Evolutionary conservation across 2,329 filamentous ascomycete genomes (phyloP).

Genomic region (Nemania serpens): DNA sequence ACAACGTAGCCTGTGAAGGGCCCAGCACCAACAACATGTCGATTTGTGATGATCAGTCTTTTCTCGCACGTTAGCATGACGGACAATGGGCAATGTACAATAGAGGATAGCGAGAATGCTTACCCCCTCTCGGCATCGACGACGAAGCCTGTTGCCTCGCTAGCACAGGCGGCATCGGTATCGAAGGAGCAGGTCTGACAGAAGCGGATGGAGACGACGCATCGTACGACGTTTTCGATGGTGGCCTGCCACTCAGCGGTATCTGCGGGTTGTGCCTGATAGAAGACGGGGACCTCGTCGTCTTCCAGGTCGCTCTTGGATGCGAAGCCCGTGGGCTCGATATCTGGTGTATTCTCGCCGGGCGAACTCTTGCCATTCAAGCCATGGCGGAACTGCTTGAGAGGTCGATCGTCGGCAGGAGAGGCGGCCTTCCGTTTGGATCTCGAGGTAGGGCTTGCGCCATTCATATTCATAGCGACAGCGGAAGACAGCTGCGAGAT

Average conservation of each 20-base stretch:
- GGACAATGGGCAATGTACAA: not conserved
- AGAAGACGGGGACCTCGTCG: slow-evolving; percentile 48
- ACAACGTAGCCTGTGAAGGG: slow-evolving; percentile 98
- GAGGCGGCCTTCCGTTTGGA: slow-evolving; percentile 58
- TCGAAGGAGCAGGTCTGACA: slow-evolving; percentile 98
- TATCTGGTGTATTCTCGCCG: slow-evolving; percentile 55
- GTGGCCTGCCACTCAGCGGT: slow-evolving; percentile 93
- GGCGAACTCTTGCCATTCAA: slow-evolving; percentile 55
- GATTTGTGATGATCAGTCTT: slow-evolving; percentile 73
- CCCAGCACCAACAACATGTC: slow-evolving; percentile 91
- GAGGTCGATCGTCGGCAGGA: slow-evolving; percentile 47
- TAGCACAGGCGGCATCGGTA: slow-evolving; percentile 91
- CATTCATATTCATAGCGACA: slow-evolving; percentile 48
- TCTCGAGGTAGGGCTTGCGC: slow-evolving; percentile 47
- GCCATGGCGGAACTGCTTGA: slow-evolving; percentile 48
- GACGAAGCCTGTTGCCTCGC: slow-evolving; percentile 96
- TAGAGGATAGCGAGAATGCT: not conserved
- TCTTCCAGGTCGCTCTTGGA: slow-evolving; percentile 50
- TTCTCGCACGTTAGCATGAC: slow-evolving; percentile 19
- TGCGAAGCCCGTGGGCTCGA: slow-evolving; percentile 33
- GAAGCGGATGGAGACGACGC: slow-evolving; percentile 98
- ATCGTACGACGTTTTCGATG: slow-evolving; percentile 90
- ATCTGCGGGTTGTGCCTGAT: slow-evolving; percentile 51
- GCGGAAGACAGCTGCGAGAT: slow-evolving; percentile 3
- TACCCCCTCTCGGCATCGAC: slow-evolving; percentile 83